Evolutionary conservation across 225 moss, liverwort and hornwort species (phyloP), one percentile per base, ranked within the genome.

Genomic region (Physcomitrellopsis africana): DNA sequence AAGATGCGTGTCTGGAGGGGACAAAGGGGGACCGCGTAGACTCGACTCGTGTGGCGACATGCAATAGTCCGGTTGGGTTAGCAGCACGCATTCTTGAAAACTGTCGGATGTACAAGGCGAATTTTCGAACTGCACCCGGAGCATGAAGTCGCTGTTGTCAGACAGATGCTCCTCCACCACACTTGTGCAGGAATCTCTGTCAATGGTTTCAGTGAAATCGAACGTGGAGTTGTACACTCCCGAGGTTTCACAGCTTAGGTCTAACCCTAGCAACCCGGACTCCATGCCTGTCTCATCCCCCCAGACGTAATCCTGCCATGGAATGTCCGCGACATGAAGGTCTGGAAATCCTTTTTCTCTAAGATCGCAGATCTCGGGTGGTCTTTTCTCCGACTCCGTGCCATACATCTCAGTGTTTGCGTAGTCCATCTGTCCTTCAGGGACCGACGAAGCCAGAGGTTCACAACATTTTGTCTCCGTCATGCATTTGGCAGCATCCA

Each of bases 201-300:
- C 88, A 18, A 82, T 83, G 73, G 77, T 80, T 65, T 85, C 87
- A 11, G 80, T 72, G 13, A 88, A 88, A 73, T 85, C 88, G 56
- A 85, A 85, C 10, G 85, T 69, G 61, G 82, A 75, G 3, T 74
- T 73, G 67, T 88, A 88, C 27, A 85, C 85, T 57, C 82, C 85
- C 0, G 88, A 88, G 13, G 46, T 52, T 78, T 88, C 88, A 58
- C 84, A 79, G 63, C 81, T 80, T 23, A 84, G 70, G 57, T 88
- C 80, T 47, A 88, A 62, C 43, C 82, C 85, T 19, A 85, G 77
- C 59, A 81, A 70, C 41, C 70, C 84, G 19, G 75, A 73, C 0
- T 73, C 77, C 84, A 84, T 83, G 9, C 64, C 81, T 20, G 84
- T 79, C 54, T 84, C 79, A 63, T 84, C 81, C 76, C 83, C 68